Conservation (phyloP, 345 rosid species). For the Diplotaxis tenuifolia region DNA sequence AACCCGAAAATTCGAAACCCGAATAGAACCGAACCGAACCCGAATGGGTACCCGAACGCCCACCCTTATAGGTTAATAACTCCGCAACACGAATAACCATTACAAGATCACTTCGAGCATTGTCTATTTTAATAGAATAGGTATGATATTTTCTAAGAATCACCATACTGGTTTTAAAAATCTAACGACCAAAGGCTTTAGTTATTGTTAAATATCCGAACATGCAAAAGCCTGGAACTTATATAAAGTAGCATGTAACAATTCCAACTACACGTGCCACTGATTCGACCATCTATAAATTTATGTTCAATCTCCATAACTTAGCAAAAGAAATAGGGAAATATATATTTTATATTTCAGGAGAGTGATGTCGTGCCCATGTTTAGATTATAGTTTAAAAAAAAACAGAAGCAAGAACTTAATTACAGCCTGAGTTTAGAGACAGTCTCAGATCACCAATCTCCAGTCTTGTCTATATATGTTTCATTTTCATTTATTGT, state of each 20-base stretch:
- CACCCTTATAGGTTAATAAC: neutral
- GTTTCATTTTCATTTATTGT: constrained; percentile 1
- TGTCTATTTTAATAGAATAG: neutral
- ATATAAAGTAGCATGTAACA: neutral
- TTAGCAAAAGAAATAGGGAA: neutral
- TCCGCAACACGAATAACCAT: neutral
- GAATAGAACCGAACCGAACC: too few species aligned
- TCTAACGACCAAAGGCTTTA: neutral
- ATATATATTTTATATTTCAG: neutral
- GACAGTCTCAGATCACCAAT: neutral
- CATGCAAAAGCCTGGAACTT: neutral
- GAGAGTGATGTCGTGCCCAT: neutral
- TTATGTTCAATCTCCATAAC: neutral
- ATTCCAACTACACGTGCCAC: neutral
- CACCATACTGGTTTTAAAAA: neutral
- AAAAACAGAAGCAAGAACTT: neutral
- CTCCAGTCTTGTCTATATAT: constrained; percentile 24
- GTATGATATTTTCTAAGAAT: neutral
- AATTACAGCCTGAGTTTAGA: neutral
- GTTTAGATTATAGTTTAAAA: neutral
- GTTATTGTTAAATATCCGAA: neutral
- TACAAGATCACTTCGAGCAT: constrained; percentile 1
- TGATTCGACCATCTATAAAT: neutral
- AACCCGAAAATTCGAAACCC: too few species aligned
- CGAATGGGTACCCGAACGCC: too few species aligned